These are phyloP conservation scores for Yarrowia sp. DNA, from an alignment of 805 yeast genomes.

Conservation along the genomic window DNA sequence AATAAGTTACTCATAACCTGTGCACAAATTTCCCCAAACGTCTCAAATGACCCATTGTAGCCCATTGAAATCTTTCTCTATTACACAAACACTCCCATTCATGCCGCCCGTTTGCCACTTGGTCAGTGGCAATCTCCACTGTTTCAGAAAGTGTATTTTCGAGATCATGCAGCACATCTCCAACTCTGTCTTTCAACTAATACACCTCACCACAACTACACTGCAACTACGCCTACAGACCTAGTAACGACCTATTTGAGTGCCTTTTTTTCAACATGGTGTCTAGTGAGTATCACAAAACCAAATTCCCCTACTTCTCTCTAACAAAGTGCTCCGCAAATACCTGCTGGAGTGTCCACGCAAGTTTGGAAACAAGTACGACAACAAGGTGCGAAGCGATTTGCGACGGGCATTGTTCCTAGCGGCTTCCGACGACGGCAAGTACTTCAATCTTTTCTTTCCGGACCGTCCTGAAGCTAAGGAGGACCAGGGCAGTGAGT, in stretches of 20 bases:
- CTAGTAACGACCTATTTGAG: no score
- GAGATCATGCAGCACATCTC: no score
- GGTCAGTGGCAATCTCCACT: no score
- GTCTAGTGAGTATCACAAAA: conserved; percentile 1
- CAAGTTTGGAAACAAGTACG: conserved; percentile 34
- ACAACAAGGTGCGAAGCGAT: conserved; percentile 34
- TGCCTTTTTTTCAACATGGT: not conserved
- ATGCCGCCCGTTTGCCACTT: not conserved
- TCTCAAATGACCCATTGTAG: not conserved
- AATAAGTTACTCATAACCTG: not conserved
- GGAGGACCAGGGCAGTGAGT: conserved; percentile 33
- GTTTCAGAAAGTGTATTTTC: no score
- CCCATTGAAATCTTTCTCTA: not conserved
- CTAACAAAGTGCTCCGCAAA: conserved; percentile 29
- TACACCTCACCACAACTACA: not conserved
- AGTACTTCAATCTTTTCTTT: conserved; percentile 44
- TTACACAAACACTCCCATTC: not conserved
- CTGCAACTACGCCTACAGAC: no score
- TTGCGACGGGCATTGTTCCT: conserved; percentile 46
- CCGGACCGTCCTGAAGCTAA: conserved; percentile 33
- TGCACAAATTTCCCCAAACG: not conserved
- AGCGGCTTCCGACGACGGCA: conserved; percentile 46
- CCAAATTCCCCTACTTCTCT: not conserved
- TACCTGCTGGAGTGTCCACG: conserved; percentile 38
- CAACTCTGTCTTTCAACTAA: not conserved